Evolutionary conservation across 2,329 filamentous ascomycete species (phyloP).

Genomic region (Fusarium sp.): DNA sequence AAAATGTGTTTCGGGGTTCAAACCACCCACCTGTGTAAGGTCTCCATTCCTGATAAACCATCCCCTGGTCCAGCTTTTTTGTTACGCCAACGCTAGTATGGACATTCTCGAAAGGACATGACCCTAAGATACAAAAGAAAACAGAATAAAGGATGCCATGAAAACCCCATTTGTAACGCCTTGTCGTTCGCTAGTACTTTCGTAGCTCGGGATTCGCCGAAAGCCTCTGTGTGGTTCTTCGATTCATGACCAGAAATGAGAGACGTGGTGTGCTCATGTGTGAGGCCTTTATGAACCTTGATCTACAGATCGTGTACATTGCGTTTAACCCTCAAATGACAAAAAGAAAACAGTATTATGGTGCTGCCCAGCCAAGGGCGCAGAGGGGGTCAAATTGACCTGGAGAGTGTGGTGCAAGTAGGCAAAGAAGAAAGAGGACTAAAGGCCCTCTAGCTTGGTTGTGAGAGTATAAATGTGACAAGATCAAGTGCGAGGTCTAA

Average conservation of each 20-base stretch:
- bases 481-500: conserved; percentile 37
- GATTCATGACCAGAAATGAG: conserved; percentile 18
- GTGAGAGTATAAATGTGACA: not conserved
- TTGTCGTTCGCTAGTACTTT: conserved; percentile 26
- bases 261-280: conserved; percentile 21
- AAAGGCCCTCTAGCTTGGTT: not conserved
- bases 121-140: conserved; percentile 27
- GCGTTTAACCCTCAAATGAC: conserved; percentile 7
- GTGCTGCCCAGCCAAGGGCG: conserved; percentile 11
- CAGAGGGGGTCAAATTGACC: not conserved
- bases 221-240: conserved; percentile 12
- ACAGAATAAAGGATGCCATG: conserved; percentile 14
- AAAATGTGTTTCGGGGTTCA: conserved; percentile 25
- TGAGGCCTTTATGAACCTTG: conserved; percentile 26
- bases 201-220: conserved; percentile 19
- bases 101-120: conserved; percentile 39
- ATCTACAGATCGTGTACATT: conserved; percentile 43
- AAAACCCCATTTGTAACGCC: conserved; percentile 33
- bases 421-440: not conserved
- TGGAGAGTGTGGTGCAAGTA: not conserved
- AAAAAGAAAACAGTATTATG: conserved; percentile 28
- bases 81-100: conserved; percentile 46
- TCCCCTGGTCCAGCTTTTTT: conserved; percentile 40
- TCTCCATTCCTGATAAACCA: conserved; percentile 4
- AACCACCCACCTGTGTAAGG: conserved; percentile 10